These are phyloP conservation scores for Cicer judaicum DNA, from an alignment of 306 rosid genomes.

Conservation along the genomic window DNA sequence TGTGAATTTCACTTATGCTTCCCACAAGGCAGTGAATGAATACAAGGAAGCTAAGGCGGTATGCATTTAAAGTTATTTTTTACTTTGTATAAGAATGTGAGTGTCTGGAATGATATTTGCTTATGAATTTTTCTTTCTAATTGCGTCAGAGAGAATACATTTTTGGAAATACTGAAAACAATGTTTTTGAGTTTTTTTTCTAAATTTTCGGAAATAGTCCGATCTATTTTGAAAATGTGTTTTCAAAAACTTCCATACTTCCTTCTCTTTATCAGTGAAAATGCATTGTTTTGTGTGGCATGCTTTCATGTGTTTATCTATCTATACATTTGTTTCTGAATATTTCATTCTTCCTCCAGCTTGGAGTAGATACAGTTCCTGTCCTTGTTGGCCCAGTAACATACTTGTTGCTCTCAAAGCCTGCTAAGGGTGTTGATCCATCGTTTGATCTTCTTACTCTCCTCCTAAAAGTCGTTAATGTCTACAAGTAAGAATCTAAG, in stretches of 20 bases:
- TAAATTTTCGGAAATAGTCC: too few species aligned
- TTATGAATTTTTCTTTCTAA: too few species aligned
- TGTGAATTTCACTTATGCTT: conserved; percentile 71
- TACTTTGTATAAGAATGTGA: too few species aligned
- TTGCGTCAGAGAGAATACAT: too few species aligned
- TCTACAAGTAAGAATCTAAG: conserved; percentile 66
- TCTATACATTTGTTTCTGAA: conserved; percentile 10
- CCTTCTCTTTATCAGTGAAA: too few species aligned
- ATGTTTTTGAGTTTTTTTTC: too few species aligned
- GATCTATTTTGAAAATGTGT: too few species aligned
- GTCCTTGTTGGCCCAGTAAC: conserved; percentile 85
- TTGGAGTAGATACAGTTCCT: conserved; percentile 87
- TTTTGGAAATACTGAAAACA: too few species aligned
- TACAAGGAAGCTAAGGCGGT: conserved; percentile 95
- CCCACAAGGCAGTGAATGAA: conserved; percentile 87
- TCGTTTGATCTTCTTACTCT: conserved; percentile 74
- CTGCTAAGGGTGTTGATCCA: conserved; percentile 80
- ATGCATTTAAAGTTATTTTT: conserved; percentile 37
- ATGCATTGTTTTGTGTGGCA: conserved; percentile 1
- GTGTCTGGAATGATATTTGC: too few species aligned
- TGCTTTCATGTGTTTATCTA: conserved; percentile 1
- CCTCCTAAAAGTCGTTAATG: conserved; percentile 65
- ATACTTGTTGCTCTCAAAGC: conserved; percentile 83
- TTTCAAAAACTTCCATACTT: too few species aligned
- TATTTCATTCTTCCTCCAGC: conserved; percentile 55